Evolutionary conservation across 306 rosid genomes (phyloP).

Genomic region (Begonia fuchsioides): DNA sequence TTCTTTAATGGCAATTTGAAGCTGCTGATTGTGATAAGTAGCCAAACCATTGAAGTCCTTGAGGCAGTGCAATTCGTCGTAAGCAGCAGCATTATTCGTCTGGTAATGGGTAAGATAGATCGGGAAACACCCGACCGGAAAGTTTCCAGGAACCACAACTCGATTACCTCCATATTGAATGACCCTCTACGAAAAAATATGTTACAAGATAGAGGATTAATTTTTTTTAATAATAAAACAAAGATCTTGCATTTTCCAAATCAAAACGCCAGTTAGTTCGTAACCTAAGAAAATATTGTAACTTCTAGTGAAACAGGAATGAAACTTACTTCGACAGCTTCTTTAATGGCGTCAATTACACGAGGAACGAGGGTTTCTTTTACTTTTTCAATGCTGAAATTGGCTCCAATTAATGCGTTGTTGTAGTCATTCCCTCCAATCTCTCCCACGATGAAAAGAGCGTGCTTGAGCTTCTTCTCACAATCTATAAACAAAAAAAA

Average conservation of each 20-base stretch:
- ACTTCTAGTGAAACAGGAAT: too few relatives aligned
- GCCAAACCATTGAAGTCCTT: conserved; percentile 3
- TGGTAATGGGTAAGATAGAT: conserved; percentile 7
- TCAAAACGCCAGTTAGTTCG: too few relatives aligned
- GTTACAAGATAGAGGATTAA: neutral
- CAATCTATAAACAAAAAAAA: conserved; percentile 6
- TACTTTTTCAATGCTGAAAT: neutral
- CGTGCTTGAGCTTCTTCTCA: conserved; percentile 3
- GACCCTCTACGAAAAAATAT: neutral
- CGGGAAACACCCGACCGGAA: conserved; percentile 11
- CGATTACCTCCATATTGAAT: conserved; percentile 6
- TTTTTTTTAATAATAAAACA: neutral
- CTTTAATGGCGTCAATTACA: conserved; percentile 12
- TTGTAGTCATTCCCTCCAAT: conserved; percentile 11
- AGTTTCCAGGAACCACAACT: conserved; percentile 13
- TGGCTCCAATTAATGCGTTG: conserved; percentile 6
- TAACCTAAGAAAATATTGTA: neutral
- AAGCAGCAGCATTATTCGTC: conserved; percentile 2
- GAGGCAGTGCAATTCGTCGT: conserved; percentile 5
- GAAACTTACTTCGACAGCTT: conserved; percentile 3
- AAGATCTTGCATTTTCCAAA: too few relatives aligned
- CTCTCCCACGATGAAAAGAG: conserved; percentile 15
- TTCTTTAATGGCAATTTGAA: conserved; percentile 5
- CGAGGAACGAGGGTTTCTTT: conserved; percentile 8
- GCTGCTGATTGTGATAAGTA: conserved; percentile 8